Conservation (phyloP, 164 flowering plant species). For the Magnolia officinalis region DNA sequence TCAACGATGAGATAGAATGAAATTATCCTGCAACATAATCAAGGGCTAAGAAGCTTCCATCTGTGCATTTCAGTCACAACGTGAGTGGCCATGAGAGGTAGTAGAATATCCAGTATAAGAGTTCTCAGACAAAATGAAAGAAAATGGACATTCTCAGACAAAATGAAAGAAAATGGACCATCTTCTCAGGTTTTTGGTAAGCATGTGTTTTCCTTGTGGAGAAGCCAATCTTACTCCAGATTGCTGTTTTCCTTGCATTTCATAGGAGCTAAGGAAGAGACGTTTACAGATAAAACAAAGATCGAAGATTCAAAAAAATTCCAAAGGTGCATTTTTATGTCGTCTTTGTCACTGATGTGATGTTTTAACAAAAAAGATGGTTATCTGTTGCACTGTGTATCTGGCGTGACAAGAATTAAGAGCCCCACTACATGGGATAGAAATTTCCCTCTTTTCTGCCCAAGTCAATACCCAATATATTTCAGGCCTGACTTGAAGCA, state of each 20-base stretch:
- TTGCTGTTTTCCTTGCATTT: conserved; percentile 9
- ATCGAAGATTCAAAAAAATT: conserved; percentile 34
- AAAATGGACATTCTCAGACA: not conserved
- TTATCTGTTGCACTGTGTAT: not conserved
- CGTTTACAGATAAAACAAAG: conserved; percentile 46
- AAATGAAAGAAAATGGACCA: not conserved
- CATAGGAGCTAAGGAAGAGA: conserved; percentile 49
- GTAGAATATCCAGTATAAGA: too few species aligned
- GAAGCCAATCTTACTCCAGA: not conserved
- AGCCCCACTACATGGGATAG: not conserved
- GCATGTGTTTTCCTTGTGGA: not conserved
- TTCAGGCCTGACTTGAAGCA: not conserved
- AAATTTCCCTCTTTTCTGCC: not conserved
- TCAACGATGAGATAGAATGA: too few species aligned
- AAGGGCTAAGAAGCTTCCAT: too few species aligned
- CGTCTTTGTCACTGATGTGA: not conserved
- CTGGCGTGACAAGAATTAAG: not conserved
- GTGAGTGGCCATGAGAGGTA: not conserved
- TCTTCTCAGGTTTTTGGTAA: too few species aligned
- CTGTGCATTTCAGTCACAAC: not conserved
- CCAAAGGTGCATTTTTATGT: conserved; percentile 28
- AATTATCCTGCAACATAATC: too few species aligned
- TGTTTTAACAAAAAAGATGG: not conserved
- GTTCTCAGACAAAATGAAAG: not conserved
- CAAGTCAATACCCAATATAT: not conserved